These are phyloP conservation scores for Ceratocystis alfenasii DNA, from an alignment of 2,329 filamentous ascomycete genomes.

Conservation along the genomic window DNA sequence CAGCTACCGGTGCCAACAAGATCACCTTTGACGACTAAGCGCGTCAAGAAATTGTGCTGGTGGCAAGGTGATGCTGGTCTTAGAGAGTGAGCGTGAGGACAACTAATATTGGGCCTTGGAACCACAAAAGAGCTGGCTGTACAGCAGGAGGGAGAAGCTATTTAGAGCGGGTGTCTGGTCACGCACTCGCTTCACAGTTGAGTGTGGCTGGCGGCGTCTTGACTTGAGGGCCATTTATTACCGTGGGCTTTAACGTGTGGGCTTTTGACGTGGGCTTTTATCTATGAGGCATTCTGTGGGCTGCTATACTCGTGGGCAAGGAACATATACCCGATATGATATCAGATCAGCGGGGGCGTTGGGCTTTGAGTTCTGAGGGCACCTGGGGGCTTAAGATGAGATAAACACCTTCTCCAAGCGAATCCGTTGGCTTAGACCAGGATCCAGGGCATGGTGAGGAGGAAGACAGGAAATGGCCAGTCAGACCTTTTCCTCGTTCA, in stretches of 20 bases:
- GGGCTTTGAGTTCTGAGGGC: conserved; percentile 23
- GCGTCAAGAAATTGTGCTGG: background rate
- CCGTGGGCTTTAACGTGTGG: conserved; percentile 22
- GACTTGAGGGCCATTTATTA: conserved; percentile 15
- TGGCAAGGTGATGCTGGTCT: too few species aligned
- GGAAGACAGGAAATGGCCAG: background rate
- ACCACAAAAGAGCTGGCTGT: background rate
- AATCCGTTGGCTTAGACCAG: conserved; percentile 20
- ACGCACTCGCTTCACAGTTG: background rate
- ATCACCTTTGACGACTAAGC: conserved; percentile 47
- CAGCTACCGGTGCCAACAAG: conserved; percentile 55
- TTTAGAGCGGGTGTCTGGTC: background rate
- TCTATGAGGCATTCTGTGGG: conserved; percentile 23
- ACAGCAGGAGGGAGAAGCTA: background rate
- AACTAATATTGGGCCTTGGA: background rate
- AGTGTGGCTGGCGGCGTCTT: conserved; percentile 8
- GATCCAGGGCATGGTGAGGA: background rate
- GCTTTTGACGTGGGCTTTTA: conserved; percentile 19
- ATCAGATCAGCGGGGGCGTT: conserved; percentile 7
- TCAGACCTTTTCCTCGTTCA: background rate
- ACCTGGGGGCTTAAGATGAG: conserved; percentile 23
- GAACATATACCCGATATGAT: conserved; percentile 19
- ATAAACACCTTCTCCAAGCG: conserved; percentile 21
- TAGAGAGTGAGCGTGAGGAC: background rate
- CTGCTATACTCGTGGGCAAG: conserved; percentile 23